Base-by-base conservation (phyloP, 306 rosid species). In the Cucurbita ficifolia region DNA sequence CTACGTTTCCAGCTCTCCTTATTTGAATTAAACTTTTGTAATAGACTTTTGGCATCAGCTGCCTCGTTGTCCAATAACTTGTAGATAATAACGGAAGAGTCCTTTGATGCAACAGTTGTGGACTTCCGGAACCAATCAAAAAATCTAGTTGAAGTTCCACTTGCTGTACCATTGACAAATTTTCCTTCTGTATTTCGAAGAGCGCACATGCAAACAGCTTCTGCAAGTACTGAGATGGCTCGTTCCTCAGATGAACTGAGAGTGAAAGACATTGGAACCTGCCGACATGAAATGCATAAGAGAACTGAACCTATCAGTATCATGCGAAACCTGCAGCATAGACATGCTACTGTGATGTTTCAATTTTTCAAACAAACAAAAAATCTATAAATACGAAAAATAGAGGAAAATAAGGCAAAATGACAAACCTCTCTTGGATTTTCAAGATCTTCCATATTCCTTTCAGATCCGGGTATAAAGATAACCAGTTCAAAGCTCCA, bases 271-370 rank as follows among this genome's bases (percentile, higher is more conserved):
- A 86, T 85, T 77, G 86, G 75, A 75, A 93, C 98, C 98, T 93
- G 97, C 89, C 86, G 79, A 87, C 75, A 90, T 75, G 85, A 90
- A 88, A 90, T 82, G 92, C 85, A 90, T 82, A 90, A 92, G 88
- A 93, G 89, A 90, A 93, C 97, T 43, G 83, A 90, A 88, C 59
- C 77, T 50, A 87, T 93, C 97, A 93, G 96, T 93, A 87, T 84
- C 88, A 90, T 84, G 86, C 80, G 58, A 77, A 84, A 90, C 96
- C 94, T 93, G 97, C 98, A 93, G 80, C 78, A 84, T 80, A 87
- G 80, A 84, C 82, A 86, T 86, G 56, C 77, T 88, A 81, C 24
- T 81, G 81, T 83, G 83, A 81, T 67, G 87, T 88, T 82, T 88
- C 86, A 51, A 84, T 86, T 86, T 82, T 80, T 70, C 39, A 45